phyloP scores from a whole-genome alignment of 495 filamentous ascomycete species.

The Parathielavia hyrcaniae region DNA sequence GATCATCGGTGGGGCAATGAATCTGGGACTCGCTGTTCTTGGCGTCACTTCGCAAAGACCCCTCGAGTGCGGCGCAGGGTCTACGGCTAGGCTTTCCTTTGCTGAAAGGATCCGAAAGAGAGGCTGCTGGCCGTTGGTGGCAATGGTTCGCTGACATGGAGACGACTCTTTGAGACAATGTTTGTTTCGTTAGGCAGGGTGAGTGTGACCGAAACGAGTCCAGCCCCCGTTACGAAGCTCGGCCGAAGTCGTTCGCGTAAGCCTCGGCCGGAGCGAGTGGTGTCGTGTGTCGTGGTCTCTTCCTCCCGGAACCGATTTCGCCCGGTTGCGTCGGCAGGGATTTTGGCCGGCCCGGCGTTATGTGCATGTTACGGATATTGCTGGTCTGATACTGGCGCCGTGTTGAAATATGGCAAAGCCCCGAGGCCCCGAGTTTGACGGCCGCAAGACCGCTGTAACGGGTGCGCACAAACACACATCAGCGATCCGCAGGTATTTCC shows the following conservation, averaged over 20 bases:
- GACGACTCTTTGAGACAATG: no score
- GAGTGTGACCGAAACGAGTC: not conserved
- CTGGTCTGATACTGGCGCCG: not conserved
- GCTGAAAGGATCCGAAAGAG: no score
- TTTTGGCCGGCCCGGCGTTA: not conserved
- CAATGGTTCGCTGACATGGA: no score
- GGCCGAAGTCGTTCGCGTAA: constrained; percentile 3
- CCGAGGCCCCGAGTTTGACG: not conserved
- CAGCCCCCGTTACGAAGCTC: not conserved
- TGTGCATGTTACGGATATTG: not conserved
- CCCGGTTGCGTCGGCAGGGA: not conserved
- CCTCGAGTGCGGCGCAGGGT: no score
- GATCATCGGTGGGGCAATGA: not conserved
- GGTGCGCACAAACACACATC: not conserved
- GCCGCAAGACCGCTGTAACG: not conserved
- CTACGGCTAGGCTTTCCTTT: no score
- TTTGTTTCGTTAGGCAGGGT: no score
- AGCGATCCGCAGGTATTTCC: constrained; percentile 9
- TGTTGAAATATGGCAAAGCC: not conserved
- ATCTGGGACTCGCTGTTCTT: constrained; percentile 8
- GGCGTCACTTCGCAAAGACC: constrained; percentile 5
- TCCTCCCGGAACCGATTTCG: constrained; percentile 4
- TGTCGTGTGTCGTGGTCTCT: constrained; percentile 1
- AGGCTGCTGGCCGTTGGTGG: no score
- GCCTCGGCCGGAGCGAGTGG: not conserved